Evolutionary conservation across 116 monocot genomes (phyloP).

Genomic region (Zostera marina): DNA sequence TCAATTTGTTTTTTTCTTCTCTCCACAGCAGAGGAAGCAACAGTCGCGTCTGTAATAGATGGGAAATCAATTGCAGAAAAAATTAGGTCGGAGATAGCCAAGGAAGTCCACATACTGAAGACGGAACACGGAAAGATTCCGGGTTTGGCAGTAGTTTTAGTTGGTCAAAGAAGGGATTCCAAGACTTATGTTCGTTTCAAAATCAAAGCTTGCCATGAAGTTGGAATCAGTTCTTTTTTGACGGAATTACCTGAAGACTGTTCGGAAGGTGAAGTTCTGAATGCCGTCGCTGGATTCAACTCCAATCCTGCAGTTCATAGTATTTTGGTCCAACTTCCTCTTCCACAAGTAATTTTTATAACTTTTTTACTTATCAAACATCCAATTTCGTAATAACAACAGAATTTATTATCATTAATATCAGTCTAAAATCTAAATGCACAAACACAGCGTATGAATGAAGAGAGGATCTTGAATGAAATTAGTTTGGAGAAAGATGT

Average conservation of each 20-base stretch:
- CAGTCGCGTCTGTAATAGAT: constrained; percentile 50
- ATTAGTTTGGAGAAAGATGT: constrained; percentile 88
- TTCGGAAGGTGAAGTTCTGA: constrained; percentile 42
- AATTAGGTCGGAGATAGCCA: constrained; percentile 42
- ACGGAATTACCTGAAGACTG: constrained; percentile 58
- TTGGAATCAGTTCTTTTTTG: constrained; percentile 58
- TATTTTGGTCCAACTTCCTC: constrained; percentile 87
- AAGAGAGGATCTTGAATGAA: constrained; percentile 61
- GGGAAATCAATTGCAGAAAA: constrained; percentile 57
- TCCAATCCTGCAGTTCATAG: constrained; percentile 82
- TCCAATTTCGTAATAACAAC: too few species aligned
- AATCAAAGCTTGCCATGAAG: constrained; percentile 68
- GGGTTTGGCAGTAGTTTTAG: constrained; percentile 73
- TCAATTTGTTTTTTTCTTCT: neutral
- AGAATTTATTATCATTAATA: too few species aligned
- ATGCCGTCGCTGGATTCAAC: constrained; percentile 47
- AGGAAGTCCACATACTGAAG: constrained; percentile 57
- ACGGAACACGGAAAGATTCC: constrained; percentile 36
- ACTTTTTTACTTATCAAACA: neutral
- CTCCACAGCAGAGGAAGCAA: constrained; percentile 2
- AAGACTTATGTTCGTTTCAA: constrained; percentile 60
- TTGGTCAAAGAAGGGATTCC: constrained; percentile 80
- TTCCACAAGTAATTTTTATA: constrained; percentile 62
- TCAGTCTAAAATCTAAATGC: too few species aligned
- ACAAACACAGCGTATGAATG: constrained; percentile 80